A percentile compares a stretch with the other conserved stretches of the same genome.
These are phyloP conservation scores for Parachlorella kessleri DNA, from an alignment of 139 green algal species.

Conservation along the genomic window DNA sequence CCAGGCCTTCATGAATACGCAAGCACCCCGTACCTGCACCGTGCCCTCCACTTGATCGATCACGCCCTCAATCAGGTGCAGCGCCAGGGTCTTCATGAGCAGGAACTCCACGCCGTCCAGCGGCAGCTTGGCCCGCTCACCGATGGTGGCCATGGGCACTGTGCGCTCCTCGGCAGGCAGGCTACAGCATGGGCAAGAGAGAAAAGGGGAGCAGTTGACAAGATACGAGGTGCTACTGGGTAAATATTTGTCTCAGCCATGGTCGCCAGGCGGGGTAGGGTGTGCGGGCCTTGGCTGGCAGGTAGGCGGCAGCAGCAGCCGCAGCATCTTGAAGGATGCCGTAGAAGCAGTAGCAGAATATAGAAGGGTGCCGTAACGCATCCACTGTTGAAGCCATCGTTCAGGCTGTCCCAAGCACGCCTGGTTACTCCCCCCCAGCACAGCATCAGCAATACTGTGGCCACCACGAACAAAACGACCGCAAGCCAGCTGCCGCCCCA, in stretches of 20 bases:
- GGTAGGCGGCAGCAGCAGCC: conserved; percentile 59
- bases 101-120: conserved; percentile 96
- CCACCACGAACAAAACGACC: not conserved
- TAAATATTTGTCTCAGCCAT: too few species aligned
- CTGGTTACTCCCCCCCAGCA: too few species aligned
- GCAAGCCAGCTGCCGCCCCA: not conserved
- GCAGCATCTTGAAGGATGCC: not conserved
- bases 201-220: too few species aligned
- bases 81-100: conserved; percentile 94
- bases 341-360: too few species aligned
- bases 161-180: conserved; percentile 82
- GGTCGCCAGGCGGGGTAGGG: too few species aligned
- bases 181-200: conserved; percentile 28
- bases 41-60: conserved; percentile 87
- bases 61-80: conserved; percentile 90
- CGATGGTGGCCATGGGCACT: conserved; percentile 76
- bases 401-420: too few species aligned
- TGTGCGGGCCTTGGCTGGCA: too few species aligned
- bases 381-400: too few species aligned
- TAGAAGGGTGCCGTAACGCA: too few species aligned
- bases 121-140: conserved; percentile 84
- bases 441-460: too few species aligned
- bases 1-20: too few species aligned
- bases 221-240: too few species aligned
- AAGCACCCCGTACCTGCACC: conserved; percentile 55